Percentiles rank a stretch among this genome's conserved stretches.
Conservation (phyloP, 164 flowering plant species). For the Houttuynia cordata region DNA sequence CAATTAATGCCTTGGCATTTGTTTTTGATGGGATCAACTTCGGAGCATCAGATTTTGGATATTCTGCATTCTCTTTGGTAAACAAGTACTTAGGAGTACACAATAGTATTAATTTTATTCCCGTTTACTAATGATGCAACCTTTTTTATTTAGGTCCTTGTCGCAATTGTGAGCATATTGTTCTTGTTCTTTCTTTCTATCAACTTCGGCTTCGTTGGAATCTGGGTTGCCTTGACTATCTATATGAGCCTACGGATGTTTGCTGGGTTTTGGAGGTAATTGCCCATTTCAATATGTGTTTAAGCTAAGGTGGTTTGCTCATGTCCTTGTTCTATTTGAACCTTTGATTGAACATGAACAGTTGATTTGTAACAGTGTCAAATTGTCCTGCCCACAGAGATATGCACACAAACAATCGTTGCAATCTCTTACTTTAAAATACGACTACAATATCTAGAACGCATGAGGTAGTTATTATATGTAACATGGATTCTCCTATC, state of each 20-base stretch:
- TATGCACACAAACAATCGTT: too few species aligned
- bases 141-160: constrained; percentile 44
- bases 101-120: too few species aligned
- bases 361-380: too few species aligned
- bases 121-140: background rate
- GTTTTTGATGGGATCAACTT: constrained; percentile 81
- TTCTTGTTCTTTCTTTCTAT: constrained; percentile 45
- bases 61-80: constrained; percentile 74
- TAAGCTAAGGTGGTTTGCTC: background rate
- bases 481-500: too few species aligned
- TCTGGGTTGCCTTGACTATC: constrained; percentile 79
- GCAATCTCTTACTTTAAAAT: too few species aligned
- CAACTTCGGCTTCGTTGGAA: constrained; percentile 59
- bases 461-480: too few species aligned
- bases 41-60: constrained; percentile 89
- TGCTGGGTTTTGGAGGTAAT: constrained; percentile 82
- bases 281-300: background rate
- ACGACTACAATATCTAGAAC: too few species aligned
- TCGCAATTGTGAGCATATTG: constrained; percentile 54
- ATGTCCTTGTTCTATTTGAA: too few species aligned
- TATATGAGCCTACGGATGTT: constrained; percentile 66
- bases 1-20: constrained; percentile 71
- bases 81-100: constrained; percentile 1
- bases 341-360: too few species aligned
- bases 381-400: too few species aligned